These are phyloP conservation scores for Epichloe uncinata DNA, from an alignment of 2,329 filamentous ascomycete species.

Conservation along the genomic window DNA sequence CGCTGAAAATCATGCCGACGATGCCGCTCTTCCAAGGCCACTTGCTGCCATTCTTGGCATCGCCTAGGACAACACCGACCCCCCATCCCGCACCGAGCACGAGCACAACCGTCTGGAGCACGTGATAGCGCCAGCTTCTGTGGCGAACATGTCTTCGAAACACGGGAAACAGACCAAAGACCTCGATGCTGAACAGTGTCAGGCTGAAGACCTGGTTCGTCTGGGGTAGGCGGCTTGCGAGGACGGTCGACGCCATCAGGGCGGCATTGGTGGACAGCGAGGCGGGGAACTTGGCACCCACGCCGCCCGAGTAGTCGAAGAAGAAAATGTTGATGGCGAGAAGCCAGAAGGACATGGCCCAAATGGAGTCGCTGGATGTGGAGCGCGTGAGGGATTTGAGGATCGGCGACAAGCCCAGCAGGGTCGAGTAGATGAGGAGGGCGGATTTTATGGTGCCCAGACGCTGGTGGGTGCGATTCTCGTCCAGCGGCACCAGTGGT, in stretches of 20 bases:
- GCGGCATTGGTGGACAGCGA: slow-evolving; percentile 87
- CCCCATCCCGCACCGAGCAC: slow-evolving; percentile 66
- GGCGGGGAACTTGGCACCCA: slow-evolving; percentile 51
- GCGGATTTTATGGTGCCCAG: slow-evolving; percentile 84
- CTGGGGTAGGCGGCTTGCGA: slow-evolving; percentile 76
- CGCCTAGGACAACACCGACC: slow-evolving; percentile 53
- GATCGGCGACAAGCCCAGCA: slow-evolving; percentile 86
- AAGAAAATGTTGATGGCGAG: slow-evolving; percentile 94
- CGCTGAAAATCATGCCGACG: slow-evolving; percentile 62
- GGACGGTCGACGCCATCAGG: slow-evolving; percentile 88
- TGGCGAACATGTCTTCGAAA: slow-evolving; percentile 81
- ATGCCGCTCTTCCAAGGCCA: slow-evolving; percentile 44
- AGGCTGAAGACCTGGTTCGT: slow-evolving; percentile 92
- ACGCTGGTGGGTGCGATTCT: slow-evolving; percentile 34
- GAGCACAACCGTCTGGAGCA: slow-evolving; percentile 59
- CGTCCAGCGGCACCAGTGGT: slow-evolving; percentile 19
- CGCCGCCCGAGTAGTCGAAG: slow-evolving; percentile 80
- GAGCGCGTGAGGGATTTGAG: slow-evolving; percentile 92
- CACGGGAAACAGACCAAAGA: slow-evolving; percentile 95
- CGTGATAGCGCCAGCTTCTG: slow-evolving; percentile 69
- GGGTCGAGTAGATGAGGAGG: slow-evolving; percentile 79
- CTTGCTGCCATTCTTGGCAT: slow-evolving; percentile 24
- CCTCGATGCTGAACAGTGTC: slow-evolving; percentile 91
- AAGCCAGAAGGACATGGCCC: slow-evolving; percentile 90
- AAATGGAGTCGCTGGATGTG: slow-evolving; percentile 88